Base-by-base conservation (phyloP, 352 stramenopile species). In the Pythium insidiosum region DNA sequence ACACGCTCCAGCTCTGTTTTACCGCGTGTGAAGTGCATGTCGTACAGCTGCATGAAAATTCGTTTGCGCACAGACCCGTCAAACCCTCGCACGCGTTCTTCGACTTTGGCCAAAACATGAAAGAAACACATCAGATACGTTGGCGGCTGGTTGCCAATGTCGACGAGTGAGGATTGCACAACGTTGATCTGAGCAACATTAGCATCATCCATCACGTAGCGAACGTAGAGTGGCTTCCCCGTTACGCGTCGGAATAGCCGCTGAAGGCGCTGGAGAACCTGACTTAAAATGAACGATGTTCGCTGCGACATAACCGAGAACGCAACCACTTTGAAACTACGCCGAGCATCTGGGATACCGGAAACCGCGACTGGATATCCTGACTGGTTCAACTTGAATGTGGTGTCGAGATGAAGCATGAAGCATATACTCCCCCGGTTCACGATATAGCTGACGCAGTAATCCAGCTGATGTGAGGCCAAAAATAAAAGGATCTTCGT, bases 101-200 rank as follows among this genome's bases (percentile, higher is more conserved):
- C 7, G 11, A 44, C 33, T 10, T 59, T 54, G 3, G 36, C 30
- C 10, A 59, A 21, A 0, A 59, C 39, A 19, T 54, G 38, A 38
- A 35, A 59, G n/a, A 43, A 54, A 11, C 51, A 59, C 38, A 59
- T 59, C 22, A 56, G 33, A 25, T 54, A 55, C 6, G 23, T 43
- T 3, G 46, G 6, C 3, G 16, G 16, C 13, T 11, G 24, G 22
- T 47, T 28, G n/a, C n/a, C n/a, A n/a, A n/a, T n/a, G 4, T 39
- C 21, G 26, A 22, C 36, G n/a, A 57, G 28, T 6, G 36, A 37
- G 29, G 29, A 20, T 7, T 28, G 10, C 6, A 58, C 24, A 12
- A 23, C 43, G 38, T 53, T 58, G 16, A 24, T 35, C 33, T 58
- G 38, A 1, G 16, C 30, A 12, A 22, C 28, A 12, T 58, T 38